phyloP scores from a whole-genome alignment of 2,329 filamentous ascomycete genomes.

The Neopestalotiopsis sp. region DNA sequence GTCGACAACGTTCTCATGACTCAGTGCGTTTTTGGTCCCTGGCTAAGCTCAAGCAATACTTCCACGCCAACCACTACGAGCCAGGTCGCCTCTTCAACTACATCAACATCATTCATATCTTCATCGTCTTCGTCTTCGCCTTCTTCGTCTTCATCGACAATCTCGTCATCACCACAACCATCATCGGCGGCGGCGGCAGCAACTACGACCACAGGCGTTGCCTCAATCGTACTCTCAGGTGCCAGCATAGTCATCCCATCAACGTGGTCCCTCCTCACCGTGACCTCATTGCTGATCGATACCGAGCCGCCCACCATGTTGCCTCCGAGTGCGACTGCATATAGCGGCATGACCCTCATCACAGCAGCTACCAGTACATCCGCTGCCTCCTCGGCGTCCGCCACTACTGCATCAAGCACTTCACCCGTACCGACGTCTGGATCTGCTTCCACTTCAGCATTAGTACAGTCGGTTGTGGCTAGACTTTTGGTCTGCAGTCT shows the following conservation, averaged over 20 bases:
- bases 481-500: not conserved
- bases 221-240: slow-evolving; percentile 1
- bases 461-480: not conserved
- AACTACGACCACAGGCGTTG: not conserved
- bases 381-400: not conserved
- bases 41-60: slow-evolving; percentile 31
- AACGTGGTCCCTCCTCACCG: not conserved
- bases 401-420: not conserved
- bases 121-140: slow-evolving; percentile 18
- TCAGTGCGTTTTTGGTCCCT: slow-evolving; percentile 47
- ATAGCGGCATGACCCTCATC: not conserved
- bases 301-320: slow-evolving; percentile 22
- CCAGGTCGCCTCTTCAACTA: not conserved
- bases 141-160: not conserved
- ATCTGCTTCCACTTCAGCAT: not conserved
- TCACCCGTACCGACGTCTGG: not conserved
- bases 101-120: not conserved
- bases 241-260: slow-evolving; percentile 10
- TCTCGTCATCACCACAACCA: no score
- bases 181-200: no score
- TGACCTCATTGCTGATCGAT: slow-evolving; percentile 26
- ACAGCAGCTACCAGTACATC: not conserved
- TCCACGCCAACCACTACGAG: not conserved
- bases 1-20: slow-evolving; percentile 49
- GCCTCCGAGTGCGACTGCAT: not conserved